phyloP scores from a whole-genome alignment of 495 filamentous ascomycete genomes.

The Xylona heveae region DNA sequence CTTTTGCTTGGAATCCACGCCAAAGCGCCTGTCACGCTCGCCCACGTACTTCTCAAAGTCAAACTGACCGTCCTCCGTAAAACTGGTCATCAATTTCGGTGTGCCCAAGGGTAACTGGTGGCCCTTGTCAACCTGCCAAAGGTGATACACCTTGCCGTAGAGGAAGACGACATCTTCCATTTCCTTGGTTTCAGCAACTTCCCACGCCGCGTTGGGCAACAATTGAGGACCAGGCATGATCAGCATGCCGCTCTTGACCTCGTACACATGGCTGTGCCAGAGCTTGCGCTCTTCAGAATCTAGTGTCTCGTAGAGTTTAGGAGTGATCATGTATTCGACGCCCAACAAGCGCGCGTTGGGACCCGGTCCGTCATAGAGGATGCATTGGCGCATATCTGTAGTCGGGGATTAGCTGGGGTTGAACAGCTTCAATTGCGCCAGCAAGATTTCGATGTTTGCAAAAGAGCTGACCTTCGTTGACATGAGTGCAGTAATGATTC shows the following conservation, averaged over 20 bases:
- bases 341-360: conserved; percentile 56
- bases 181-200: conserved; percentile 53
- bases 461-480: conserved; percentile 35
- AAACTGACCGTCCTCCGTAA: conserved; percentile 33
- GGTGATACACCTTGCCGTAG: conserved; percentile 72
- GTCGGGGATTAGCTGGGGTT: not conserved
- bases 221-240: conserved; percentile 51
- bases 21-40: conserved; percentile 46
- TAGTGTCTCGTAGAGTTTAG: conserved; percentile 42
- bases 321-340: conserved; percentile 83
- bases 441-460: not conserved
- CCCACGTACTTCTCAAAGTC: conserved; percentile 35
- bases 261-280: conserved; percentile 71
- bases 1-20: conserved; percentile 37
- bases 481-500: conserved; percentile 70
- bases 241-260: conserved; percentile 73
- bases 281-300: conserved; percentile 41
- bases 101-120: conserved; percentile 49
- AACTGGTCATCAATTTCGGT: conserved; percentile 62
- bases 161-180: conserved; percentile 51
- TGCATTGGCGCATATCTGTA: conserved; percentile 52
- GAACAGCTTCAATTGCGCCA: not conserved
- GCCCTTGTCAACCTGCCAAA: conserved; percentile 77
- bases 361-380: conserved; percentile 55
- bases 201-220: conserved; percentile 39